phyloP scores from a whole-genome alignment of 2,329 filamentous ascomycete genomes.

The Ascochyta koolunga region DNA sequence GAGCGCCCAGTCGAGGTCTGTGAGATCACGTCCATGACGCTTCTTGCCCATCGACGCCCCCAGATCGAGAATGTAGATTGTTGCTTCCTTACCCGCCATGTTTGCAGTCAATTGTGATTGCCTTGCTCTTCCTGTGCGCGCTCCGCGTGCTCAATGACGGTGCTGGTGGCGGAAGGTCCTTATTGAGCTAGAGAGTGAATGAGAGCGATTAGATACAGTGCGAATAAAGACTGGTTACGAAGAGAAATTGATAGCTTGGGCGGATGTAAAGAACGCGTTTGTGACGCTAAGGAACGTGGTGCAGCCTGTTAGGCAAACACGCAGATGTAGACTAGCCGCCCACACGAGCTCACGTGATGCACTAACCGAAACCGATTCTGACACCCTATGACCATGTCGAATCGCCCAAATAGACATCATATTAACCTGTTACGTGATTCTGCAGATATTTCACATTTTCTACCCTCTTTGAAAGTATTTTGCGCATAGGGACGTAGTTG shows the following conservation, averaged over 20 bases:
- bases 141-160: background rate
- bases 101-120: background rate
- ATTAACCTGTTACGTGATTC: no score
- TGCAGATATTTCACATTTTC: background rate
- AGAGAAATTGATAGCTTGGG: background rate
- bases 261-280: conserved; percentile 4
- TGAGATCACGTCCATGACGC: conserved; percentile 72
- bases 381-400: background rate
- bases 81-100: conserved; percentile 94
- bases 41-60: conserved; percentile 81
- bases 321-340: conserved; percentile 21
- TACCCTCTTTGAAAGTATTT: background rate
- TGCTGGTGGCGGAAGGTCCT: background rate
- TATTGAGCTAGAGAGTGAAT: background rate
- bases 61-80: conserved; percentile 88
- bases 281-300: background rate
- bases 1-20: conserved; percentile 88
- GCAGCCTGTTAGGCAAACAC: conserved; percentile 36
- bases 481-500: background rate
- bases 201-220: background rate
- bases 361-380: background rate
- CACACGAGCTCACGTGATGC: conserved; percentile 11
- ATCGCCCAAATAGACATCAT: background rate
- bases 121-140: conserved; percentile 10
- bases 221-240: background rate